Percentiles rank a stretch among this genome's conserved stretches.
These are phyloP conservation scores for Westerdykella sp. DNA, from an alignment of 2,329 filamentous ascomycete species.

Conservation along the genomic window DNA sequence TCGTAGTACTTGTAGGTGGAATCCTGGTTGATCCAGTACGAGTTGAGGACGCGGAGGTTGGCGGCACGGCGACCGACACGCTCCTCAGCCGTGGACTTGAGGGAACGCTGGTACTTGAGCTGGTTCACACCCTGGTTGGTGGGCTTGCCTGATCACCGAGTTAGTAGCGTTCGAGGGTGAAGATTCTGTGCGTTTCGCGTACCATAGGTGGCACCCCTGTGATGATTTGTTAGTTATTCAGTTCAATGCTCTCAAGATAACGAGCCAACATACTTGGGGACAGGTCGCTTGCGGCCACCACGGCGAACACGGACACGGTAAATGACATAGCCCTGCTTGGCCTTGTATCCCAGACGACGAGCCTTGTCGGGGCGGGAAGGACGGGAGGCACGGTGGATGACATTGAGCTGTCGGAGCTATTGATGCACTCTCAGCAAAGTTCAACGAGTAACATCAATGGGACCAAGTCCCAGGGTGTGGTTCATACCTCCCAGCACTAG, in stretches of 20 bases:
- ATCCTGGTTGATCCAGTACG: conserved; percentile 99
- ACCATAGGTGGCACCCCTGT: conserved; percentile 93
- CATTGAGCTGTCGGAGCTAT: conserved; percentile 99
- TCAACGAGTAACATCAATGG: conserved; percentile 83
- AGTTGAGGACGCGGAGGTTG: conserved; percentile 99
- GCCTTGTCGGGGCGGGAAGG: conserved; percentile 99
- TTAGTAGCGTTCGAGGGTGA: conserved; percentile 16
- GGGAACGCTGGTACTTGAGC: conserved; percentile 99
- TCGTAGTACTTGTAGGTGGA: conserved; percentile 99
- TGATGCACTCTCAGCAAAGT: conserved; percentile 99
- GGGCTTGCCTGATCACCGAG: conserved; percentile 72
- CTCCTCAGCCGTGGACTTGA: conserved; percentile 97
- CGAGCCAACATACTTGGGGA: conserved; percentile 54
- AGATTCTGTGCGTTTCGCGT: conserved; percentile 37
- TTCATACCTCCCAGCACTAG: conserved; percentile 86
- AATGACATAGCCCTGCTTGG: conserved; percentile 99
- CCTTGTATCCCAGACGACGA: conserved; percentile 99
- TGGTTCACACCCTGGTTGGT: conserved; percentile 99
- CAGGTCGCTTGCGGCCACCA: conserved; percentile 97
- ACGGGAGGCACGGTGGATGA: conserved; percentile 97
- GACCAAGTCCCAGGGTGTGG: conserved; percentile 21
- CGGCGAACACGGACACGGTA: conserved; percentile 98
- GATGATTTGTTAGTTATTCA: conserved; percentile 38
- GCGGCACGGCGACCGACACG: conserved; percentile 98
- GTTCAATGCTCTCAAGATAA: neutral